Conservation (phyloP, 257 asterid genomes). For the Solanum virginianum region DNA sequence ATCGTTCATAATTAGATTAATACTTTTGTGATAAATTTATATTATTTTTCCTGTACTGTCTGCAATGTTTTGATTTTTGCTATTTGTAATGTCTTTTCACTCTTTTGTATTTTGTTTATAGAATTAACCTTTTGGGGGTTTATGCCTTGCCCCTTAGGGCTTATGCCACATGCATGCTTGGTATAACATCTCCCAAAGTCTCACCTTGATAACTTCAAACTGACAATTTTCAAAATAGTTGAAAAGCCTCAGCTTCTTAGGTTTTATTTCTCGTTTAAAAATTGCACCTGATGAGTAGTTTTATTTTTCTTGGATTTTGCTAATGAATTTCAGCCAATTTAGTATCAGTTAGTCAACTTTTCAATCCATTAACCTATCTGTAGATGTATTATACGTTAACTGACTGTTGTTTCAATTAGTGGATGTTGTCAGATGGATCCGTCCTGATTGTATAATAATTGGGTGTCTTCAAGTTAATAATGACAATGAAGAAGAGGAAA, state of each 20-base stretch:
- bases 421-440: conserved; percentile 83
- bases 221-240: not conserved
- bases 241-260: not conserved
- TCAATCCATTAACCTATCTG: not conserved
- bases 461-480: conserved; percentile 64
- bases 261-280: not conserved
- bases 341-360: not conserved
- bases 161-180: not conserved
- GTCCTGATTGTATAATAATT: conserved; percentile 64
- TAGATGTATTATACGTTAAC: conserved; percentile 3
- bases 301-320: not conserved
- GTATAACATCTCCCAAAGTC: not conserved
- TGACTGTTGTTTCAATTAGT: conserved; percentile 35
- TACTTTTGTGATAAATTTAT: not conserved
- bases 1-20: not conserved
- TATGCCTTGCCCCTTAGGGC: not conserved
- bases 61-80: not conserved
- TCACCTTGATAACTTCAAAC: not conserved
- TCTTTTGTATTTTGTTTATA: not conserved
- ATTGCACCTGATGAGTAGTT: not conserved
- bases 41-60: not conserved
- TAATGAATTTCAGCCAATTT: not conserved
- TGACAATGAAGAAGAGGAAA: conserved; percentile 49
- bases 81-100: not conserved
- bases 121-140: not conserved